Evolutionary conservation across 345 rosid genomes (phyloP).

Genomic region (Erysimum cheiranthoides): DNA sequence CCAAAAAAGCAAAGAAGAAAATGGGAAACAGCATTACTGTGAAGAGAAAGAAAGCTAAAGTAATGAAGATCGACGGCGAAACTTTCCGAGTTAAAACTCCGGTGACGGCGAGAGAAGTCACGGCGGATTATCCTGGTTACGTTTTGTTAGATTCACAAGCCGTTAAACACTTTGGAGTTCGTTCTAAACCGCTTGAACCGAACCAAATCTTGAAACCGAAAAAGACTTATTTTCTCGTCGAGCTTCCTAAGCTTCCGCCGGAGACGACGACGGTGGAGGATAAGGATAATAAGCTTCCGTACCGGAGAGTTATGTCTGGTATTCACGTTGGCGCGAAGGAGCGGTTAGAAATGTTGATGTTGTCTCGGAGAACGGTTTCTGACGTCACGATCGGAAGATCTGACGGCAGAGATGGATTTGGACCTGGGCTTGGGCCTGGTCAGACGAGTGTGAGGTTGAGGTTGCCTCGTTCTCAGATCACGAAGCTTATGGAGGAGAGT

Average conservation of each 20-base stretch:
- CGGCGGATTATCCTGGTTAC: slow-evolving; percentile 74
- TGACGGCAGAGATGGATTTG: slow-evolving; percentile 28
- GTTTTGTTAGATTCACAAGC: slow-evolving; percentile 79
- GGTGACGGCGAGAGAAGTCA: slow-evolving; percentile 59
- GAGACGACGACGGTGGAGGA: not conserved
- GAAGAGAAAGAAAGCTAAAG: slow-evolving; percentile 61
- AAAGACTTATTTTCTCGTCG: slow-evolving; percentile 76
- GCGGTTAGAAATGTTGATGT: slow-evolving; percentile 80
- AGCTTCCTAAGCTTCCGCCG: slow-evolving; percentile 62
- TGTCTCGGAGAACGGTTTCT: slow-evolving; percentile 73
- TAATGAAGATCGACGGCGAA: slow-evolving; percentile 90
- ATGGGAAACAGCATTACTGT: slow-evolving; percentile 82
- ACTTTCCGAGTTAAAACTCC: slow-evolving; percentile 75
- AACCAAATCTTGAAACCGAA: slow-evolving; percentile 63
- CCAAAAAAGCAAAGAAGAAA: slow-evolving; percentile 6
- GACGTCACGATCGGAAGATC: slow-evolving; percentile 56
- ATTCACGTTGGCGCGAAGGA: slow-evolving; percentile 86
- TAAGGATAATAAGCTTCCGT: slow-evolving; percentile 46
- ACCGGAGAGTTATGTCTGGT: slow-evolving; percentile 74
- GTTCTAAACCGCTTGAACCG: slow-evolving; percentile 77
- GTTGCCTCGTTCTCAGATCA: slow-evolving; percentile 71
- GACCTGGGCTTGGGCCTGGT: slow-evolving; percentile 38
- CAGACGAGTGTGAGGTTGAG: slow-evolving; percentile 68
- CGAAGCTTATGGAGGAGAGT: slow-evolving; percentile 71
- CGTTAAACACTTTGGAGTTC: slow-evolving; percentile 75